Evolutionary conservation across 305 asterid genomes (phyloP).

Genomic region (Fraxinus dipetala): DNA sequence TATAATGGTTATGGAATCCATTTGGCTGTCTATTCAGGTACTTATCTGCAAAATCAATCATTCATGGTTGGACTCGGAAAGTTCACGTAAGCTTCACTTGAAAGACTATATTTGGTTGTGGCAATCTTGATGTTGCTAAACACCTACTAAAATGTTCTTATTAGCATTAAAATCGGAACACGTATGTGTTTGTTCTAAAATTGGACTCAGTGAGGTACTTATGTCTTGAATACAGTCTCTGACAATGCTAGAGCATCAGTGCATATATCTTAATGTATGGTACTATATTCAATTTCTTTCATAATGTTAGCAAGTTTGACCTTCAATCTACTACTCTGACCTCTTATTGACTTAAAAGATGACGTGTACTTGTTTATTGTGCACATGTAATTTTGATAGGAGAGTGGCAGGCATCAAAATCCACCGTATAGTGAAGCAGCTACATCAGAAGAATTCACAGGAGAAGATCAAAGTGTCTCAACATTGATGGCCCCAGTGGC

Average conservation of each 20-base stretch:
- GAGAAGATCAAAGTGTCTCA: slow-evolving; percentile 39
- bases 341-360: neutral
- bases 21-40: slow-evolving; percentile 98
- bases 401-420: slow-evolving; percentile 53
- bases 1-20: slow-evolving; percentile 98
- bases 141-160: neutral
- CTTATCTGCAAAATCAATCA: slow-evolving; percentile 6
- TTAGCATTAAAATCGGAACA: neutral
- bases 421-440: slow-evolving; percentile 38
- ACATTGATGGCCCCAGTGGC: slow-evolving; percentile 30
- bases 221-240: neutral
- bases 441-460: slow-evolving; percentile 44
- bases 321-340: neutral
- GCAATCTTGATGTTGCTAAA: neutral
- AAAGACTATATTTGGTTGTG: neutral
- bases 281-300: neutral
- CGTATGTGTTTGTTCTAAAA: neutral
- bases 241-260: neutral
- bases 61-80: slow-evolving; percentile 1
- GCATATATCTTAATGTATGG: neutral
- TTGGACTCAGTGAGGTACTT: neutral
- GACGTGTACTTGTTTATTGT: neutral
- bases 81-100: slow-evolving; percentile 2
- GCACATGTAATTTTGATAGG: slow-evolving; percentile 40
- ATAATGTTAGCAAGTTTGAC: neutral